A percentile compares a stretch with the other conserved stretches of the same genome.
phyloP scores from a whole-genome alignment of 345 rosid genomes.

The Eucalyptus marginata region DNA sequence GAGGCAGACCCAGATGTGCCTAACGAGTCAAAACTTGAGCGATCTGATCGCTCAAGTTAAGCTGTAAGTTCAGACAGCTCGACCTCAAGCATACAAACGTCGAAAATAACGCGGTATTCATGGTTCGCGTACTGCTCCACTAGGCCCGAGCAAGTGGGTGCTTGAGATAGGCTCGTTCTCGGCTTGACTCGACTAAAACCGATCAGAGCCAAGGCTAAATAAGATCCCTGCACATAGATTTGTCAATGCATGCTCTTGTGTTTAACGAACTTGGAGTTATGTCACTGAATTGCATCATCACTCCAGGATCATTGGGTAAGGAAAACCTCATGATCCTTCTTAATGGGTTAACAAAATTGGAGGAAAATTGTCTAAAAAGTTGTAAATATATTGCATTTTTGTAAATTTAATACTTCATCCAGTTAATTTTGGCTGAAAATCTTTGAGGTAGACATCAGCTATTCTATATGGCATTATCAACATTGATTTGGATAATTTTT shows the following conservation, averaged over 20 bases:
- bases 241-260: background rate
- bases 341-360: background rate
- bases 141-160: background rate
- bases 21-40: background rate
- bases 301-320: background rate
- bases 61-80: background rate
- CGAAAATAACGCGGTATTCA: background rate
- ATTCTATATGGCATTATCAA: rapidly evolving
- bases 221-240: background rate
- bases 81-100: background rate
- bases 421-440: no score
- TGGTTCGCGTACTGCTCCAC: background rate
- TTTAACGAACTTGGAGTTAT: background rate
- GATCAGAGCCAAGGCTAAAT: background rate
- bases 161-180: background rate
- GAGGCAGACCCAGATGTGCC: background rate
- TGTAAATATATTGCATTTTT: no score
- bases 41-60: background rate
- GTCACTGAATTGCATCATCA: background rate
- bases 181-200: background rate
- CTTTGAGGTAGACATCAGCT: rapidly evolving
- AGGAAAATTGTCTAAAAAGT: no score
- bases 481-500: rapidly evolving
- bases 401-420: no score
- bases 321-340: background rate